These are phyloP conservation scores for Babesia divergens DNA, from an alignment of 169 alveolate species.

Conservation along the genomic window DNA sequence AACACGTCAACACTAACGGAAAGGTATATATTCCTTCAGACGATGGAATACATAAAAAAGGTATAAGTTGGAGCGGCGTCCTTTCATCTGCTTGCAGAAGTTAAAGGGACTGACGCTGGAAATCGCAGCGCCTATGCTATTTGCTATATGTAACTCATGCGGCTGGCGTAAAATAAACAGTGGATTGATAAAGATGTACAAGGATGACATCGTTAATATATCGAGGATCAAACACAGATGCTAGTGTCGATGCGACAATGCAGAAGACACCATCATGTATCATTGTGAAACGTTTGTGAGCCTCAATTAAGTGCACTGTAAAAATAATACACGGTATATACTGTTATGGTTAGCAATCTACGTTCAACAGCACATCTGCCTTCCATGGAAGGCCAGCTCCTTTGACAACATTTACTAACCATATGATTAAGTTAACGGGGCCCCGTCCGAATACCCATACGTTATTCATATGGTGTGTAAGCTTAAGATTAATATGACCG, in stretches of 20 bases:
- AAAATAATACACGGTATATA: no score
- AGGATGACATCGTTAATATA: conserved; percentile 22
- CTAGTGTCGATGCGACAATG: background rate
- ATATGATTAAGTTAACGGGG: no score
- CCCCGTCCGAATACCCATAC: no score
- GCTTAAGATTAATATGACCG: no score
- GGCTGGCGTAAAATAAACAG: conserved; percentile 64
- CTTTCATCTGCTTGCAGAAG: background rate
- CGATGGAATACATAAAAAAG: conserved; percentile 82
- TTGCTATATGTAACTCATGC: conserved; percentile 85
- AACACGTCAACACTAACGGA: conserved; percentile 44
- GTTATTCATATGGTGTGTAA: no score
- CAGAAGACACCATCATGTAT: no score
- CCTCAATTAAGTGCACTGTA: no score
- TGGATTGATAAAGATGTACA: conserved; percentile 54
- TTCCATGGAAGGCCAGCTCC: no score
- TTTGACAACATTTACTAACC: no score
- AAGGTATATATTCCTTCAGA: conserved; percentile 84
- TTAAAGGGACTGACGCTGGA: conserved; percentile 61
- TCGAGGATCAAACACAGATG: background rate
- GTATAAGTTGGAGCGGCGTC: conserved; percentile 66
- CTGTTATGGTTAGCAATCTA: no score
- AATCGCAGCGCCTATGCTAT: conserved; percentile 91
- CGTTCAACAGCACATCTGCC: no score
- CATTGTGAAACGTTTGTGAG: no score